phyloP scores from a whole-genome alignment of 1,284 basidiomycete genomes.

The Farysia itapuensis region DNA sequence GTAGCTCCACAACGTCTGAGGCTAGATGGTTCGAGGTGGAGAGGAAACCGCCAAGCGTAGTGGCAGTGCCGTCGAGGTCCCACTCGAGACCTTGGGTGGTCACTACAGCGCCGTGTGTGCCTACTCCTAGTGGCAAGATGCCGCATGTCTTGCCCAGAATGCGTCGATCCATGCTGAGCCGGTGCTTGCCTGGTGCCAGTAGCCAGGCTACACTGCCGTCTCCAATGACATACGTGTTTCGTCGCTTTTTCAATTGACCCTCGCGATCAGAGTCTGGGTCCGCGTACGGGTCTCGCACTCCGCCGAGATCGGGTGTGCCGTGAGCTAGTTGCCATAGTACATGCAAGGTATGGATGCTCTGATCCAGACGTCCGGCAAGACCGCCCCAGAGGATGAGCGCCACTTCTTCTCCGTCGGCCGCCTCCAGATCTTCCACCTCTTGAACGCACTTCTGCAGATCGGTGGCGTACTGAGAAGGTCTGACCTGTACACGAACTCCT shows the following conservation, averaged over 20 bases:
- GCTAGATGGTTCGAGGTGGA: slow-evolving; percentile 87
- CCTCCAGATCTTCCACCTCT: slow-evolving; percentile 66
- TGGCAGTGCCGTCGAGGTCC: slow-evolving; percentile 67
- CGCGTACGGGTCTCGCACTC: slow-evolving; percentile 29
- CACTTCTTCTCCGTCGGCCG: slow-evolving; percentile 7
- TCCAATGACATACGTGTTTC: slow-evolving; percentile 74
- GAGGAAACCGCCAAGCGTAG: slow-evolving; percentile 61
- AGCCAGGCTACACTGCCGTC: slow-evolving; percentile 89
- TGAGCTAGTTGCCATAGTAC: slow-evolving; percentile 73
- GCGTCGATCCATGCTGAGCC: slow-evolving; percentile 72
- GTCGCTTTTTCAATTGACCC: slow-evolving; percentile 62
- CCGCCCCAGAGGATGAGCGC: slow-evolving; percentile 80
- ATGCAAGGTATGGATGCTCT: slow-evolving; percentile 87
- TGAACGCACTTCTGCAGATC: slow-evolving; percentile 90
- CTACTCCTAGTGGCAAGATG: slow-evolving; percentile 77
- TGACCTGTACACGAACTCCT: slow-evolving; percentile 72
- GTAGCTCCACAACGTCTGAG: slow-evolving; percentile 66
- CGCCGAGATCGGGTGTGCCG: slow-evolving; percentile 59
- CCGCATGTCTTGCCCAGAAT: slow-evolving; percentile 86
- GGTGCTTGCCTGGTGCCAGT: slow-evolving; percentile 75
- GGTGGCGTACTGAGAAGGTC: slow-evolving; percentile 78
- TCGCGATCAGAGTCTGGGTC: slow-evolving; percentile 12
- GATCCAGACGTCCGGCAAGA: slow-evolving; percentile 85
- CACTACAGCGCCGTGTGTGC: slow-evolving; percentile 68
- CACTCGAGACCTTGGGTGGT: slow-evolving; percentile 83